Percentiles rank a stretch among this genome's conserved stretches.
These are phyloP conservation scores for Piromyces finnis DNA, from an alignment of 192 early-diverging fungal genomes.

Conservation along the genomic window DNA sequence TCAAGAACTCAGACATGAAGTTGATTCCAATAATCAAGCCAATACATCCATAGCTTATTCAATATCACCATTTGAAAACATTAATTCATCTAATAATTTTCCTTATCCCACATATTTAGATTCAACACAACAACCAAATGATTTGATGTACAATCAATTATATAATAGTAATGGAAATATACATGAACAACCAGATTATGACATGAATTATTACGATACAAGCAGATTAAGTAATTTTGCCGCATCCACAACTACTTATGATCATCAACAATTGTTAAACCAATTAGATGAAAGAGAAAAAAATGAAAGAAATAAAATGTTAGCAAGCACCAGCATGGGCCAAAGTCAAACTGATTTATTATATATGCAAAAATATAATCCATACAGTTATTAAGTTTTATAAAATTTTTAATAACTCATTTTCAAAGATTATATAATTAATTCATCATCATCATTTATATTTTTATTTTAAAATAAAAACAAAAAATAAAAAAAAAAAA, in stretches of 20 bases:
- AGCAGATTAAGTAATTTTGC: not conserved
- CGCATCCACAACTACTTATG: not conserved
- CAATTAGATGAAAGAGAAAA: not conserved
- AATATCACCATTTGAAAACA: not conserved
- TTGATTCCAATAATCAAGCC: not conserved
- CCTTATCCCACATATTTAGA: not conserved
- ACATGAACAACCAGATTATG: not conserved
- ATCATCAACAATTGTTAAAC: not conserved
- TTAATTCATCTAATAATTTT: not conserved
- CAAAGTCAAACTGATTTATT: not conserved
- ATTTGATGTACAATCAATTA: not conserved
- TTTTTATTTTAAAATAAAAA: no score
- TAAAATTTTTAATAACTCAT: no score
- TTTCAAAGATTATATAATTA: no score
- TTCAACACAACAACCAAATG: not conserved
- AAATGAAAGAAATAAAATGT: not conserved
- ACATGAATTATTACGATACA: not conserved
- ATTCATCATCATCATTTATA: no score
- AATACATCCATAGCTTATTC: not conserved
- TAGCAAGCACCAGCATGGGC: not conserved
- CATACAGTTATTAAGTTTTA: not conserved
- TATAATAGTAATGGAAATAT: not conserved
- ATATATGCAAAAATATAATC: not conserved
- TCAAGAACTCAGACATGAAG: not conserved
- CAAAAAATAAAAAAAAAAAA: no score